Evolutionary conservation across 768 basidiomycete species (phyloP).

Genomic region (Coprinopsis sp.): DNA sequence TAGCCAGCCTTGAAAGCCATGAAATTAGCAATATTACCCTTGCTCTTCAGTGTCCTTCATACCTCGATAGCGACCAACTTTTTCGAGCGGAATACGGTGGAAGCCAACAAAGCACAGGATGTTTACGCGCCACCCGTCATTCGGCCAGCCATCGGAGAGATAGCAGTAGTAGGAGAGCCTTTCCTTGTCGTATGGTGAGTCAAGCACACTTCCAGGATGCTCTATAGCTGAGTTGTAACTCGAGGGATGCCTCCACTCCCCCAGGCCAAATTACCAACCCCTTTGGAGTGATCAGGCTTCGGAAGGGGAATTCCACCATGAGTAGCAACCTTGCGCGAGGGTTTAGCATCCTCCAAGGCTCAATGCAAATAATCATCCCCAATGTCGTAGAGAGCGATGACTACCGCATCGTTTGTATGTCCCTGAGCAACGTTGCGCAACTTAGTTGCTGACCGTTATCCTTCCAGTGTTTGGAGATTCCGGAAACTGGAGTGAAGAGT

Average conservation of each 20-base stretch:
- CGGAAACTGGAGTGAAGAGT: conserved; percentile 30
- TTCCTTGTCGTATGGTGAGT: conserved; percentile 34
- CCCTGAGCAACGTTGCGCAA: background rate
- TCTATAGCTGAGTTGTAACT: background rate
- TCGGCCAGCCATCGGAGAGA: conserved; percentile 21
- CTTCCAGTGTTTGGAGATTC: conserved; percentile 31
- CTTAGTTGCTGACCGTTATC: background rate
- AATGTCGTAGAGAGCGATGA: conserved; percentile 20
- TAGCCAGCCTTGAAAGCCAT: too few species aligned
- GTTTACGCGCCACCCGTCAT: conserved; percentile 35
- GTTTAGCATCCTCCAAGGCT: conserved; percentile 27
- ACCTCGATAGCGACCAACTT: too few species aligned
- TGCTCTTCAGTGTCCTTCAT: too few species aligned
- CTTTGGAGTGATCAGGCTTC: conserved; percentile 23
- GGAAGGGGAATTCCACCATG: conserved; percentile 17
- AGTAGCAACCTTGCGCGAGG: conserved; percentile 23
- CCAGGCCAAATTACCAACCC: conserved; percentile 30
- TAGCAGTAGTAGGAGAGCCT: conserved; percentile 31
- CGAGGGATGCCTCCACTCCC: conserved; percentile 25
- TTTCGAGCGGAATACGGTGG: too few species aligned
- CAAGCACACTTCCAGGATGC: background rate
- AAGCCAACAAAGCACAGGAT: conserved; percentile 22
- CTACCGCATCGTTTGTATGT: conserved; percentile 30
- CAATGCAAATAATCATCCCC: conserved; percentile 22
- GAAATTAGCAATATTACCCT: too few species aligned